A percentile compares a stretch with the other conserved stretches of the same genome.
phyloP scores from a whole-genome alignment of 257 asterid genomes.

The Sherardia arvensis region DNA sequence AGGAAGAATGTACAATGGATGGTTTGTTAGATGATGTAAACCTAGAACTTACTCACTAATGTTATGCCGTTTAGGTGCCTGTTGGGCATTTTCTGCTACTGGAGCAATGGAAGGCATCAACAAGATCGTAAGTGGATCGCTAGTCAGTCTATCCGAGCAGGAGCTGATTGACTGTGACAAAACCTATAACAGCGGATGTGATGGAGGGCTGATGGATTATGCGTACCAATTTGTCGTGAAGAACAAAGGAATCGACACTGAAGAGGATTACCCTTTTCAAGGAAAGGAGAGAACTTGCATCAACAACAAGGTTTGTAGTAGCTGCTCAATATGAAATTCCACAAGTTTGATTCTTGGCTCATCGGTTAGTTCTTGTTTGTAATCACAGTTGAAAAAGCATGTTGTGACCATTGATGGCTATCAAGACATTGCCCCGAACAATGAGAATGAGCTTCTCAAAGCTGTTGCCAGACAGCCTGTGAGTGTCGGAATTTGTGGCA shows the following conservation, averaged over 20 bases:
- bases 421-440: conserved; percentile 40
- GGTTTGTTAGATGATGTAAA: neutral
- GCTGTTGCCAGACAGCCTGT: conserved; percentile 88
- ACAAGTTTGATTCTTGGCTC: neutral
- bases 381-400: conserved; percentile 48
- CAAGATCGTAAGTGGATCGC: conserved; percentile 70
- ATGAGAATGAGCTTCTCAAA: conserved; percentile 59
- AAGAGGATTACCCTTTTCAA: conserved; percentile 64
- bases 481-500: conserved; percentile 92
- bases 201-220: conserved; percentile 93
- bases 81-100: conserved; percentile 97
- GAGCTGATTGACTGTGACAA: conserved; percentile 86
- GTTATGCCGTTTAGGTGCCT: conserved; percentile 50
- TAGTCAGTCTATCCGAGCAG: conserved; percentile 85
- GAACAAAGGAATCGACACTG: conserved; percentile 80
- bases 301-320: conserved; percentile 46
- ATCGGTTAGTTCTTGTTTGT: conserved; percentile 3
- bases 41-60: neutral
- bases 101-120: conserved; percentile 95
- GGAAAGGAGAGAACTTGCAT: conserved; percentile 54
- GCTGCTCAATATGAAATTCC: neutral
- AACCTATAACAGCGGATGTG: conserved; percentile 71
- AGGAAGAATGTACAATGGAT: neutral
- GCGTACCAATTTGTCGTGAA: conserved; percentile 56
- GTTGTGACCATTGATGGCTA: conserved; percentile 83